Percentiles rank a stretch among this genome's conserved stretches.
phyloP scores from a whole-genome alignment of 2,329 filamentous ascomycete species.

The Aspergillus sp. region DNA sequence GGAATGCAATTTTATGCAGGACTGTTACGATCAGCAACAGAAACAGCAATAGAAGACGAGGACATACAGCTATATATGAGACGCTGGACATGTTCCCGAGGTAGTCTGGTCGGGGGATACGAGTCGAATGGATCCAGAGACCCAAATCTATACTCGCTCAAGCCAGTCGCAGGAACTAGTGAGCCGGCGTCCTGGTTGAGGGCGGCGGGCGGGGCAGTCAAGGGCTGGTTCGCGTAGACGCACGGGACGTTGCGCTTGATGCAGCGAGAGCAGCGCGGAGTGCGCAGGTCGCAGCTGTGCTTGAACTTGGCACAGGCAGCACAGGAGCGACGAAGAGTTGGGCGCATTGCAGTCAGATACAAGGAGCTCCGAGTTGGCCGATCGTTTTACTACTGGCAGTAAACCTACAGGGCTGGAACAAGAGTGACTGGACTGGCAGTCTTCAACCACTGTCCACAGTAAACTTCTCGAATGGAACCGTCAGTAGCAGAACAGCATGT shows the following conservation, averaged over 20 bases:
- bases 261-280: conserved; percentile 57
- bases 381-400: no score
- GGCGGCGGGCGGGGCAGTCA: conserved; percentile 28
- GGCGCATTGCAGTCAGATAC: conserved; percentile 44
- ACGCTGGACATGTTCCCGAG: conserved; percentile 52
- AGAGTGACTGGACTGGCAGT: no score
- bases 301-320: conserved; percentile 57
- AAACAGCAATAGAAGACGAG: background rate
- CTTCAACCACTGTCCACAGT: no score
- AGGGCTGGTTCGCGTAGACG: conserved; percentile 56
- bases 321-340: conserved; percentile 59
- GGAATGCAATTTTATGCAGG: conserved; percentile 57
- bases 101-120: conserved; percentile 55
- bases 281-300: conserved; percentile 56
- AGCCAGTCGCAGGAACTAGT: conserved; percentile 8
- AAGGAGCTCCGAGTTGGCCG: no score
- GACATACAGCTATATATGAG: conserved; percentile 58
- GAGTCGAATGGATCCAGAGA: conserved; percentile 58
- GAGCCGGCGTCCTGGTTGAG: conserved; percentile 8
- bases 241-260: conserved; percentile 50
- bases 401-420: no score
- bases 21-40: conserved; percentile 37
- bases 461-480: no score
- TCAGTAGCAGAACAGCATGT: no score
- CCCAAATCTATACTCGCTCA: conserved; percentile 30